These are phyloP conservation scores for Eimeria tenella DNA, from an alignment of 169 alveolate genomes.

Conservation along the genomic window DNA sequence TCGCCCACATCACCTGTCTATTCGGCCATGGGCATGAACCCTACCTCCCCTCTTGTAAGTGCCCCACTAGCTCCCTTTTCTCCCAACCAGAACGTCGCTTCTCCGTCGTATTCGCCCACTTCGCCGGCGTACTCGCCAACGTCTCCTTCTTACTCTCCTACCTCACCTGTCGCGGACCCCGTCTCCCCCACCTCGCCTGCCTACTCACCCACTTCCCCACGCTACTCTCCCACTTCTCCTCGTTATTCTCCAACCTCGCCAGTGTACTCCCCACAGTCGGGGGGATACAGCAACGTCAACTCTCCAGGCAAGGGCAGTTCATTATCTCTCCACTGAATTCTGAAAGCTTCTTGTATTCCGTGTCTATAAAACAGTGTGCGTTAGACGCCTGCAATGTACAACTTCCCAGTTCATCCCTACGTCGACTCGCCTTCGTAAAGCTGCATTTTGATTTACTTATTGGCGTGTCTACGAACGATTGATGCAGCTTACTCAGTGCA, in stretches of 20 bases:
- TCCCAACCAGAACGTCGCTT: constrained; percentile 88
- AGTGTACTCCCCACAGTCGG: constrained; percentile 72
- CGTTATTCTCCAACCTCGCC: constrained; percentile 74
- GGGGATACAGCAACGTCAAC: constrained; percentile 61
- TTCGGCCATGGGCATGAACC: constrained; percentile 75
- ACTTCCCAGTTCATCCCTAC: neutral
- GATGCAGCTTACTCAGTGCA: constrained; percentile 74
- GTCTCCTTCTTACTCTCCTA: constrained; percentile 62
- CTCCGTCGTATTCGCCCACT: constrained; percentile 94
- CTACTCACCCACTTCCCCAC: constrained; percentile 88
- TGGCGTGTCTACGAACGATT: neutral
- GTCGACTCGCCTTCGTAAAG: neutral
- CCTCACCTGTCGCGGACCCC: constrained; percentile 56
- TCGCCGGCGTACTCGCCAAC: constrained; percentile 92
- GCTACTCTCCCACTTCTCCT: constrained; percentile 79
- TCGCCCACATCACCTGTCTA: constrained; percentile 83
- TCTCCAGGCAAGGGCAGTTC: constrained; percentile 37
- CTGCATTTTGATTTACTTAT: neutral
- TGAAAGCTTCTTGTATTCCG: too few species aligned
- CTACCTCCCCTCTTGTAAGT: constrained; percentile 80
- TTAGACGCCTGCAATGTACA: neutral
- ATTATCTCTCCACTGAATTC: neutral
- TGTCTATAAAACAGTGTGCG: neutral
- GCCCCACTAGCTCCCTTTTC: constrained; percentile 80
- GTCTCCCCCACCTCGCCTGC: constrained; percentile 92